Percentiles rank a stretch among this genome's conserved stretches.
These are phyloP conservation scores for Neonectria hederae DNA, from an alignment of 2,329 filamentous ascomycete species.

Conservation along the genomic window DNA sequence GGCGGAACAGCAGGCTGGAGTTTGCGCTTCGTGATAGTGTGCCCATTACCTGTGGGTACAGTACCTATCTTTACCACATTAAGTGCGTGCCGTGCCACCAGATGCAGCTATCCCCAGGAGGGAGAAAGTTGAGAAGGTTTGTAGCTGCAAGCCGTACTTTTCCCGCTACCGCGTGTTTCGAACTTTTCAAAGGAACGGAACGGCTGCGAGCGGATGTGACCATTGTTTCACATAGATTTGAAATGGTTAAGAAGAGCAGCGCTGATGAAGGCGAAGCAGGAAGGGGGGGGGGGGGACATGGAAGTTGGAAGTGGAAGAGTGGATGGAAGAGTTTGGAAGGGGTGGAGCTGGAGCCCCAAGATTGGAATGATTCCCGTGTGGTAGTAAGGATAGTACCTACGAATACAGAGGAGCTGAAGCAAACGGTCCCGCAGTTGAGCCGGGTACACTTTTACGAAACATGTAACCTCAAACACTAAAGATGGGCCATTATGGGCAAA, in stretches of 20 bases:
- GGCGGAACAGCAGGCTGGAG: conserved; percentile 17
- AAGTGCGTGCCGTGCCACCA: conserved; percentile 21
- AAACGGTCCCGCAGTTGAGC: conserved; percentile 27
- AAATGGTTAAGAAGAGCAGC: conserved; percentile 31
- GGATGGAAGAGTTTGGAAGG: conserved; percentile 26
- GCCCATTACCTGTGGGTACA: conserved; percentile 21
- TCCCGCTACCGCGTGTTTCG: conserved; percentile 39
- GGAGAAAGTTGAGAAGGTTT: conserved; percentile 27
- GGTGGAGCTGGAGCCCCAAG: conserved; percentile 9
- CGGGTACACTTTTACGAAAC: conserved; percentile 28
- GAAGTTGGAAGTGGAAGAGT: too few relatives aligned
- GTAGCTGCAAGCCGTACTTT: conserved; percentile 24
- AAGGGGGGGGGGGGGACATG: background rate
- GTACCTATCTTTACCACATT: conserved; percentile 24
- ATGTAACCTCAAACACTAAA: conserved; percentile 34
- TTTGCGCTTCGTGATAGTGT: conserved; percentile 26
- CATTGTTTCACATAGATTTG: conserved; percentile 37
- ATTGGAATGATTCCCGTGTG: conserved; percentile 3
- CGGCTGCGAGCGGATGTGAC: conserved; percentile 32
- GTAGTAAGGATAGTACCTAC: conserved; percentile 12
- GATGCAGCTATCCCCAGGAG: conserved; percentile 25
- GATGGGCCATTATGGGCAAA: conserved; percentile 27
- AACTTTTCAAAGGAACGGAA: conserved; percentile 30
- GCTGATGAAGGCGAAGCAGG: conserved; percentile 22
- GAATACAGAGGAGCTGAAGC: conserved; percentile 1